phyloP scores from a whole-genome alignment of 78 protist genomes.

The Parvularia atlantis region DNA sequence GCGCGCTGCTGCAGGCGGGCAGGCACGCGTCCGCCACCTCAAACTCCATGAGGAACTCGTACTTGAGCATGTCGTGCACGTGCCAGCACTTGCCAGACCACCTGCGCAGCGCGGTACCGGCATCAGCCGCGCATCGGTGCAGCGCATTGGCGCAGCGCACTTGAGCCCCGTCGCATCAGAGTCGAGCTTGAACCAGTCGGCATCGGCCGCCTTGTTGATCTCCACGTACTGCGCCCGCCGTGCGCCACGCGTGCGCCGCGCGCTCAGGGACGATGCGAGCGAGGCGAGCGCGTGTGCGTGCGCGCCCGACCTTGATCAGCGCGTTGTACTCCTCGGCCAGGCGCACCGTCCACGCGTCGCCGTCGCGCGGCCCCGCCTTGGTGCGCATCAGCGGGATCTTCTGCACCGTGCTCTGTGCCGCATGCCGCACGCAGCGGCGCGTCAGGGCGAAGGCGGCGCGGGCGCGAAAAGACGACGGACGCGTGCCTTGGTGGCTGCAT shows the following conservation, averaged over 20 bases:
- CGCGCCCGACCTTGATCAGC: constrained; percentile 41
- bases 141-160: background rate
- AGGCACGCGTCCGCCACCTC: no score
- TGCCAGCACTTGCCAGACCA: constrained; percentile 80
- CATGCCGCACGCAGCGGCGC: no score
- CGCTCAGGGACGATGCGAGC: background rate
- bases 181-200: constrained; percentile 86
- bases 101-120: background rate
- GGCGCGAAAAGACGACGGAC: no score
- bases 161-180: background rate
- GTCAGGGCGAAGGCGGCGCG: no score
- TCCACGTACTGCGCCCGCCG: constrained; percentile 43
- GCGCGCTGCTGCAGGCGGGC: no score
- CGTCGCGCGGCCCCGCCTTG: constrained; percentile 84
- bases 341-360: constrained; percentile 73
- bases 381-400: constrained; percentile 63
- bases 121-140: background rate
- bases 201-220: constrained; percentile 63
- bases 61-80: constrained; percentile 56
- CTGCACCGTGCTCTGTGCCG: constrained; percentile 22
- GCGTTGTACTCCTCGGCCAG: constrained; percentile 82
- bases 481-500: no score
- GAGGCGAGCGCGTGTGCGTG: background rate
- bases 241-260: background rate
- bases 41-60: constrained; percentile 85